Percentiles rank a stretch among this genome's conserved stretches.
Evolutionary conservation across 371 early-diverging fungal genomes (phyloP).

Genomic region (Chytridiales sp.): DNA sequence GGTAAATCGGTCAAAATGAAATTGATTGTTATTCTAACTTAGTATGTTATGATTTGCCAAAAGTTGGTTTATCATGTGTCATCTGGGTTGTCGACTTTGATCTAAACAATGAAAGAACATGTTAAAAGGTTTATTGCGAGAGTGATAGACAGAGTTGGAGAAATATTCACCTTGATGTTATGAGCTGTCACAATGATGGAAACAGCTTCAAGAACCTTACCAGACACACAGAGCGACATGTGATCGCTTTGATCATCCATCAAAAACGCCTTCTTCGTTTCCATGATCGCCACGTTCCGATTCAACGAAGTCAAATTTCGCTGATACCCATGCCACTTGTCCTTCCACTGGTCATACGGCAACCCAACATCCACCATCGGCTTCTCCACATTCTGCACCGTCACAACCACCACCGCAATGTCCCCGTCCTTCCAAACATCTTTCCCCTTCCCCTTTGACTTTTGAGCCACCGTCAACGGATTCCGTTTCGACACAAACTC

Average conservation of each 20-base stretch:
- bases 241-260: conserved; percentile 4
- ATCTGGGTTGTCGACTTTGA: not conserved
- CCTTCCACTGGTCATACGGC: not conserved
- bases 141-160: too few relatives aligned
- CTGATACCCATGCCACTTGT: conserved; percentile 2
- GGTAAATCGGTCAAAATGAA: too few relatives aligned
- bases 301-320: not conserved
- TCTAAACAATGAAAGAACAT: not conserved
- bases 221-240: not conserved
- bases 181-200: not conserved
- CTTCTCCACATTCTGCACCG: conserved; percentile 5
- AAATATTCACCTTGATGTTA: conserved; percentile 1
- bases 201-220: not conserved
- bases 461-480: not conserved
- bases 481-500: not conserved
- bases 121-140: not conserved
- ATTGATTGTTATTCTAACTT: too few relatives aligned
- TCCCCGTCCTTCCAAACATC: too few relatives aligned
- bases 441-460: too few relatives aligned
- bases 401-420: not conserved
- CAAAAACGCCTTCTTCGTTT: not conserved
- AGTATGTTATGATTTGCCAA: too few relatives aligned
- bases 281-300: not conserved
- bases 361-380: conserved; percentile 3
- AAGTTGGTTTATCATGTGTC: too few relatives aligned